Evolutionary conservation across 2,329 filamentous ascomycete species (phyloP), one percentile per base, ranked within the genome.

Genomic region (Elsinoe necatrix): DNA sequence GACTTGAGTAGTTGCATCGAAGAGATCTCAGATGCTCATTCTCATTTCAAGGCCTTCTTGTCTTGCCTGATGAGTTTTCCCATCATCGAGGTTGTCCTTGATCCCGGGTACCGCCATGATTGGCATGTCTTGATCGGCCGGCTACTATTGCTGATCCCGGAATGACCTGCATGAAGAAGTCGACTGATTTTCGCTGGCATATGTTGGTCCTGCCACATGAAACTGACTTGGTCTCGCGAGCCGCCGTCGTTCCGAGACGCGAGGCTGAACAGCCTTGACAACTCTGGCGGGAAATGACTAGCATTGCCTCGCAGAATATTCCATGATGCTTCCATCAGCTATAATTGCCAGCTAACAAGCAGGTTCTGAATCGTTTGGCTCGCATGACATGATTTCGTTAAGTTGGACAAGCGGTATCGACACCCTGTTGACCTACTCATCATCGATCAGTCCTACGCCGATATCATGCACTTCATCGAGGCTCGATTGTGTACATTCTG

Each of bases 121-220:
- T 50, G 45, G 18, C 18, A 50, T 31, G 1, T 21, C 16, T 25
- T 20, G 45, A 35, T 50, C 45, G 25, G 18, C 45, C 29, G 45
- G 45, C 8, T 20, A 16, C 23, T 18, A 18, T 50, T 31, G 45
- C 23, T 50, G 29, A 50, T 50, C 27, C 23, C 45, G 16, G 34
- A 18, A 50, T 50, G 20, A 50, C 45, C 29, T 52, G 48, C 48
- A 34, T 35, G 29, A 35, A 23, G 14, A 35, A 39, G 25, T 35
- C n/a, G 29, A 25, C 20, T 37, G 29, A 37, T 16, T 16, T 11
- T 9, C 21, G 45, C 18, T 50, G 14, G 21, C 1, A 50, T n/a
- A 34, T 52, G 41, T 45, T 45, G 41, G 41, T 25, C 27, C 48
- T 52, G 48, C 48, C 48, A 52, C 48, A 34, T 52, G 48, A 52